Conservation (phyloP, 177 flowering plant species). For the Tripterygium wilfordii region DNA sequence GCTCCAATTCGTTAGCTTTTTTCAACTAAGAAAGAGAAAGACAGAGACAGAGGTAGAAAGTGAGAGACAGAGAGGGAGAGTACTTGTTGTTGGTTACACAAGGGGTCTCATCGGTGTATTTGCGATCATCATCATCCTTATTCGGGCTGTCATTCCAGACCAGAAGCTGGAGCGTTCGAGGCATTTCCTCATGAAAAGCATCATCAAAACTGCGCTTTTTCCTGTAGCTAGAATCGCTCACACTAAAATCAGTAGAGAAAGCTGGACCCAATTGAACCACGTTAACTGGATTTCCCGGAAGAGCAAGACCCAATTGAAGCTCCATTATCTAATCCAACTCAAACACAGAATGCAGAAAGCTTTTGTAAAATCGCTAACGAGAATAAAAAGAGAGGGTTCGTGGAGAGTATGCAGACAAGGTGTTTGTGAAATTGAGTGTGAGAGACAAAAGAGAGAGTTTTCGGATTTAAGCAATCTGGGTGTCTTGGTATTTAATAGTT, state of each 20-base stretch:
- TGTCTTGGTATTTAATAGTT: neutral
- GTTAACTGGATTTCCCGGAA: conserved; percentile 4
- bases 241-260: neutral
- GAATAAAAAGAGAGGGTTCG: neutral
- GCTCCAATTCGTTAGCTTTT: too few relatives aligned
- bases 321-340: conserved; percentile 19
- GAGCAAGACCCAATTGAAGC: conserved; percentile 34
- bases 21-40: too few relatives aligned
- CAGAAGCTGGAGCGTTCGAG: conserved; percentile 16
- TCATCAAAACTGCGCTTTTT: conserved; percentile 14
- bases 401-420: neutral
- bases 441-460: conserved; percentile 3
- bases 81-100: conserved; percentile 1
- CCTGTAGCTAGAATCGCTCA: neutral
- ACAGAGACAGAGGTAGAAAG: too few relatives aligned
- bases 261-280: conserved; percentile 10
- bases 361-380: too few relatives aligned
- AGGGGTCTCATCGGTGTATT: neutral
- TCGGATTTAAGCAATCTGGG: neutral
- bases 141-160: conserved; percentile 7
- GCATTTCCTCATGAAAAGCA: conserved; percentile 5
- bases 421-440: too few relatives aligned
- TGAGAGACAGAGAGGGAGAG: neutral
- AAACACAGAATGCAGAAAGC: too few relatives aligned
- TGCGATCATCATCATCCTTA: conserved; percentile 8